A percentile compares a stretch with the other conserved stretches of the same genome.
Conservation (phyloP, 2,329 filamentous ascomycete species). For the Fusarium sp. region DNA sequence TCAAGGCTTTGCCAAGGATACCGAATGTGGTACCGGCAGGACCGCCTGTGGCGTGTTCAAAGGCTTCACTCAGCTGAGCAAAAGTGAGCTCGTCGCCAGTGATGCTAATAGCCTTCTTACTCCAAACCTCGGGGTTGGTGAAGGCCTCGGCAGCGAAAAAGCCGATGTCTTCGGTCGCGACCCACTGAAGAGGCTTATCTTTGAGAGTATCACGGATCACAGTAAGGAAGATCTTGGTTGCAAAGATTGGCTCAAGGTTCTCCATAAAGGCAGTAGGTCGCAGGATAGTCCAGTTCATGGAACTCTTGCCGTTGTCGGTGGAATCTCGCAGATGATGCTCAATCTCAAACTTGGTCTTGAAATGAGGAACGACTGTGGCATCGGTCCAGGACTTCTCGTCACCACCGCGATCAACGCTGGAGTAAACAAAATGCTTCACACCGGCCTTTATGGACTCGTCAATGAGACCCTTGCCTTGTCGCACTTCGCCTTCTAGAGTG, state of each 20-base stretch:
- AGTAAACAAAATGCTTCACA: conserved; percentile 47
- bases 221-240: conserved; percentile 48
- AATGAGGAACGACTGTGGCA: conserved; percentile 41
- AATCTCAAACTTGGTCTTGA: conserved; percentile 28
- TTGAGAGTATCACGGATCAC: conserved; percentile 47
- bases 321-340: conserved; percentile 27
- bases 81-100: conserved; percentile 30
- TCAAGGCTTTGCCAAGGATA: conserved; percentile 22
- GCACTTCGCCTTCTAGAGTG: conserved; percentile 16
- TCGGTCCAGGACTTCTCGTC: conserved; percentile 41
- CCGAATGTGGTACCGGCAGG: conserved; percentile 20
- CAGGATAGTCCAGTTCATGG: conserved; percentile 53
- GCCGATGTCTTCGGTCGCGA: conserved; percentile 24
- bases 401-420: conserved; percentile 43
- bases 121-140: neutral
- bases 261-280: conserved; percentile 56
- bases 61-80: conserved; percentile 14
- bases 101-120: conserved; percentile 7
- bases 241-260: conserved; percentile 49
- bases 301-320: conserved; percentile 2
- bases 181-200: conserved; percentile 41
- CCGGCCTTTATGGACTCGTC: conserved; percentile 22
- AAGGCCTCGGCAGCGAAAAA: conserved; percentile 26
- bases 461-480: conserved; percentile 29
- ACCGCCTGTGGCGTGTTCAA: conserved; percentile 7